These are phyloP conservation scores for Penicillium angulare DNA, from an alignment of 495 filamentous ascomycete genomes.

Conservation along the genomic window DNA sequence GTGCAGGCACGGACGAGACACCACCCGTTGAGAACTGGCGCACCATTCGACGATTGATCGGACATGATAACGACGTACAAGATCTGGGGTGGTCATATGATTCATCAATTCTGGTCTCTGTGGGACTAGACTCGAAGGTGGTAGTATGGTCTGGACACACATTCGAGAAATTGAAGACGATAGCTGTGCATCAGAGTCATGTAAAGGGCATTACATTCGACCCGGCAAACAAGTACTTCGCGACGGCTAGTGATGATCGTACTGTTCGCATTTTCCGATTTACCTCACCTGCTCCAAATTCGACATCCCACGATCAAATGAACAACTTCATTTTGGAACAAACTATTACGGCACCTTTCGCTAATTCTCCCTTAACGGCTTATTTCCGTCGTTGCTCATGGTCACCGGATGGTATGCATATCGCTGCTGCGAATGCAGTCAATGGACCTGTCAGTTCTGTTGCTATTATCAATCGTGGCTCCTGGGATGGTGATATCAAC, in stretches of 20 bases:
- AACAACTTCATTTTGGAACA: slow-evolving; percentile 93
- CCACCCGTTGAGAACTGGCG: slow-evolving; percentile 97
- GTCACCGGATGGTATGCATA: slow-evolving; percentile 96
- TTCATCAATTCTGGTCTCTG: slow-evolving; percentile 91
- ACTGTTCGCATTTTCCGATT: slow-evolving; percentile 97
- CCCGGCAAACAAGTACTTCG: slow-evolving; percentile 98
- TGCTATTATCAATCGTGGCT: slow-evolving; percentile 87
- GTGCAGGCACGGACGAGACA: slow-evolving; percentile 78
- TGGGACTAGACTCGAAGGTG: slow-evolving; percentile 95
- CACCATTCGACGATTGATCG: slow-evolving; percentile 84
- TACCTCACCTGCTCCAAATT: slow-evolving; percentile 85
- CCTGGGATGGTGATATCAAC: slow-evolving; percentile 96
- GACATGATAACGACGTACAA: slow-evolving; percentile 98
- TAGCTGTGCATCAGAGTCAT: slow-evolving; percentile 89
- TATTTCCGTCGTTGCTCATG: slow-evolving; percentile 97
- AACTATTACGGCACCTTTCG: slow-evolving; percentile 80
- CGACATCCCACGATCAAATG: slow-evolving; percentile 87
- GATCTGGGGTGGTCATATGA: slow-evolving; percentile 97
- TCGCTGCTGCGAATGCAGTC: slow-evolving; percentile 93
- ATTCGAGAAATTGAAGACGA: slow-evolving; percentile 94
- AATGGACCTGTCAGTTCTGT: slow-evolving; percentile 97
- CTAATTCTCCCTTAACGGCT: slow-evolving; percentile 85
- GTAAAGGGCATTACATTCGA: slow-evolving; percentile 99
- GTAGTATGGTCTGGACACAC: slow-evolving; percentile 97
- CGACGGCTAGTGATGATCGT: slow-evolving; percentile 93